A percentile compares a stretch with the other conserved stretches of the same genome.
Evolutionary conservation across 2,329 filamentous ascomycete genomes (phyloP).

Genomic region (Calonectria pseudoreteaudii): DNA sequence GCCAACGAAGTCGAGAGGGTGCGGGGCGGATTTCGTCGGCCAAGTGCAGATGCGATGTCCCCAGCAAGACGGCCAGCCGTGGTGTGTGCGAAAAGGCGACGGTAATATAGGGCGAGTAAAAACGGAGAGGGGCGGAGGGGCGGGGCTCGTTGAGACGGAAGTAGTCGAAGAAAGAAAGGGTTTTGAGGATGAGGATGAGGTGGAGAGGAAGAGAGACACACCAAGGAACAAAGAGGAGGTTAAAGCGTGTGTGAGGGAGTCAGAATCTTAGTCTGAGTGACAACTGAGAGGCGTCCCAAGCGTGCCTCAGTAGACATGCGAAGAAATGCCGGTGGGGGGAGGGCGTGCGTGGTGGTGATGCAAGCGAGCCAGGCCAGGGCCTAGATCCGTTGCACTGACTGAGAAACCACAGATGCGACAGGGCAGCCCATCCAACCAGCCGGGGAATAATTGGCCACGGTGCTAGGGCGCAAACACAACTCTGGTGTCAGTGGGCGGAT

Average conservation of each 20-base stretch:
- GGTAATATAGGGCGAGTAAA: slow-evolving; percentile 33
- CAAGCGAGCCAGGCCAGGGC: slow-evolving; percentile 46
- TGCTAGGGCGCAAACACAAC: not conserved
- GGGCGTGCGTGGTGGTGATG: slow-evolving; percentile 46
- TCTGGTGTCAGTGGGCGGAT: not conserved
- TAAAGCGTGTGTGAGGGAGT: slow-evolving; percentile 35
- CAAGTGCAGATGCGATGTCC: slow-evolving; percentile 31
- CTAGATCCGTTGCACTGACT: slow-evolving; percentile 44
- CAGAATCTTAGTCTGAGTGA: slow-evolving; percentile 33
- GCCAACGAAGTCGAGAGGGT: slow-evolving; percentile 30
- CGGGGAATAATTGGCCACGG: not conserved
- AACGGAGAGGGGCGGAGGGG: slow-evolving; percentile 22
- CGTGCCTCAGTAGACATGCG: slow-evolving; percentile 36
- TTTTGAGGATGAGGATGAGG: not conserved
- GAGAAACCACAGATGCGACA: slow-evolving; percentile 27
- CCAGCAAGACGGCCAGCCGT: slow-evolving; percentile 25
- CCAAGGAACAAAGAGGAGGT: slow-evolving; percentile 22
- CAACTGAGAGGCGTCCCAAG: slow-evolving; percentile 38
- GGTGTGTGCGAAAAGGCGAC: slow-evolving; percentile 24
- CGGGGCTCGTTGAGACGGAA: slow-evolving; percentile 37
- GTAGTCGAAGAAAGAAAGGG: slow-evolving; percentile 27
- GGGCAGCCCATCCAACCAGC: slow-evolving; percentile 16
- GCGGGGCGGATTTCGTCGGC: slow-evolving; percentile 38
- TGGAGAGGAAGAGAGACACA: slow-evolving; percentile 18
- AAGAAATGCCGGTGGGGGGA: slow-evolving; percentile 45